Base-by-base conservation (phyloP, 1,284 basidiomycete species). In the Exobasidium cylindrosporum region DNA sequence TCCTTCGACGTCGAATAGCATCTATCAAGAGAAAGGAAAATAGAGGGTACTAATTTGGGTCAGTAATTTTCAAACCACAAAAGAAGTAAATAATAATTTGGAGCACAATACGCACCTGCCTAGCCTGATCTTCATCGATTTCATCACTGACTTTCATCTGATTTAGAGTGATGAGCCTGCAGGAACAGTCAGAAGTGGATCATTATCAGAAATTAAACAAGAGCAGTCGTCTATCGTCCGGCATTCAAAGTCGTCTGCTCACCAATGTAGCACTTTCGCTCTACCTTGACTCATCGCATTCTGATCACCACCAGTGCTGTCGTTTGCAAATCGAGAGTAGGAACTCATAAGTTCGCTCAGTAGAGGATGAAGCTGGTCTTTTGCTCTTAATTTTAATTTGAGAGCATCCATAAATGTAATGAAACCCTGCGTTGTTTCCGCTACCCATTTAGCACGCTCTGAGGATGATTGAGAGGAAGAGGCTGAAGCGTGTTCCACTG, bases 321-420 rank as follows among this genome's bases (percentile, higher is more conserved):
- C 69, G 26, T 71, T 67, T 14, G 66, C 70, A 58, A 67, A 68
- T 24, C 72, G 62, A 23, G 65, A 69, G 60, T 75, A 78, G 17
- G 91, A 89, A 1, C 89, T 90, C 74, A 97, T 93, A 6, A 98
- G 86, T 68, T 97, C 94, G 71, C 95, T 92, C 50, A 98, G 80
- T 66, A 97, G 87, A 0, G 94, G 94, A 79, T 97, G 95, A 7
- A 98, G 83, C 77, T 97, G 93, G 78, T 98, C 96, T 80, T 98
- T 98, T 2, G 96, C 94, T 32, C 91, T 86, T 76, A 97, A 83
- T 45, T 90, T 88, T 62, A 97, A 84, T 79, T 95, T 95, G 54
- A 97, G 84, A 0, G 94, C 95, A 74, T 98, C 95, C 91, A 97
- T 97, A 70, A 98, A 94, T 0, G 95, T 97, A 74, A 98, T 98